Conservation (phyloP, 768 basidiomycete genomes). For the Termitomyces sp. region DNA sequence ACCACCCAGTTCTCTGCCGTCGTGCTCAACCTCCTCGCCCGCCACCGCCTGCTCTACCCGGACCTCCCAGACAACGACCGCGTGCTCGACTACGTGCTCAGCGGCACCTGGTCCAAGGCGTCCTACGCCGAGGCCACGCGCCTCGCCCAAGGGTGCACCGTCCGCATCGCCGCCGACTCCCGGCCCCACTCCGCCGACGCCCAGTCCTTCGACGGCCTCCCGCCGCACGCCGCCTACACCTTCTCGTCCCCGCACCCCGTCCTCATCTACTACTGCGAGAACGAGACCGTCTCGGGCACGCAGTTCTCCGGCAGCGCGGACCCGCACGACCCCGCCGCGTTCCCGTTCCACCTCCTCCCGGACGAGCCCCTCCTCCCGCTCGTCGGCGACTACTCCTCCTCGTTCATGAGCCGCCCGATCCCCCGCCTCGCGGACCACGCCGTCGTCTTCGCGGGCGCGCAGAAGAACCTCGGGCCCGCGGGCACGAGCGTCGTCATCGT, state of each 20-base stretch:
- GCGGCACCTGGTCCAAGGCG: slow-evolving; percentile 89
- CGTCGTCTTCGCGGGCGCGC: slow-evolving; percentile 92
- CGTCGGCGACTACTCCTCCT: slow-evolving; percentile 93
- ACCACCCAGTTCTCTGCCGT: slow-evolving; percentile 88
- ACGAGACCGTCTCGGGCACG: slow-evolving; percentile 96
- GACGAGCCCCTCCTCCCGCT: slow-evolving; percentile 62
- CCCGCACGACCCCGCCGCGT: slow-evolving; percentile 45
- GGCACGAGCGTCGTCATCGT: slow-evolving; percentile 93
- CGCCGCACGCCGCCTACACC: slow-evolving; percentile 61
- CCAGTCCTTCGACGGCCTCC: slow-evolving; percentile 76
- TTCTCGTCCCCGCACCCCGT: slow-evolving; percentile 80
- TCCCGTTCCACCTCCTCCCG: slow-evolving; percentile 77
- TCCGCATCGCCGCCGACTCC: slow-evolving; percentile 71
- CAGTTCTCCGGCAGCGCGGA: slow-evolving; percentile 63
- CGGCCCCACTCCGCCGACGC: slow-evolving; percentile 55
- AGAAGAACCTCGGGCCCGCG: slow-evolving; percentile 96
- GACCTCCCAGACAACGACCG: slow-evolving; percentile 48
- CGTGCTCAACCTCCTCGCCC: slow-evolving; percentile 86
- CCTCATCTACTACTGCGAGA: slow-evolving; percentile 97
- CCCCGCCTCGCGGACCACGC: slow-evolving; percentile 85
- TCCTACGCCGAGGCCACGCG: slow-evolving; percentile 79
- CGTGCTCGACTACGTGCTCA: slow-evolving; percentile 82
- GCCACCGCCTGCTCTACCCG: slow-evolving; percentile 73
- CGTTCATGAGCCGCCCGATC: slow-evolving; percentile 95
- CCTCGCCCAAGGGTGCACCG: slow-evolving; percentile 46